Evolutionary conservation across 495 filamentous ascomycete species (phyloP).

Genomic region (Letharia columbiana): DNA sequence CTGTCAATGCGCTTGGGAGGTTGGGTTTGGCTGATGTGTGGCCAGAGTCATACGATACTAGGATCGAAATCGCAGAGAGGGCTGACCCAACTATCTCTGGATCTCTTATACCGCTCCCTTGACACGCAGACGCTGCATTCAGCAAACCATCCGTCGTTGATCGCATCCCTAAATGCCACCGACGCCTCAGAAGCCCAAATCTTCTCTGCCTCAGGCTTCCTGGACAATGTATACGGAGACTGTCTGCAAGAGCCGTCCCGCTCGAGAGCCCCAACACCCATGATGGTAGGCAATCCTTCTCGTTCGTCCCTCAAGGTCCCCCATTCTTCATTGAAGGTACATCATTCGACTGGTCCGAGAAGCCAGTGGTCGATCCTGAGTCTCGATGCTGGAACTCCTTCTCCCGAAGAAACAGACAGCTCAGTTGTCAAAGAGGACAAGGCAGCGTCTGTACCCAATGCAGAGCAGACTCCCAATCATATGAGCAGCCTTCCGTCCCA

Average conservation of each 20-base stretch:
- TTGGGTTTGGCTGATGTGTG: conserved; percentile 23
- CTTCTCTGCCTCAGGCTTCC: conserved; percentile 65
- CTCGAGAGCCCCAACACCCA: conserved; percentile 72
- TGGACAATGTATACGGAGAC: conserved; percentile 72
- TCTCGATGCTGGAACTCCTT: conserved; percentile 12
- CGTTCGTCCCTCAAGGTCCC: conserved; percentile 4
- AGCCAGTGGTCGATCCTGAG: conserved; percentile 27
- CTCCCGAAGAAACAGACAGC: conserved; percentile 11
- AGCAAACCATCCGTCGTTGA: conserved; percentile 50
- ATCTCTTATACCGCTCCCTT: conserved; percentile 77
- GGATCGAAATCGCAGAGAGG: conserved; percentile 80
- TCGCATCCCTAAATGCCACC: conserved; percentile 61
- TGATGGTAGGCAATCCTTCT: conserved; percentile 52
- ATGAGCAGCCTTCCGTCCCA: conserved; percentile 6
- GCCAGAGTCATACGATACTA: conserved; percentile 90
- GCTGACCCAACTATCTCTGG: conserved; percentile 82
- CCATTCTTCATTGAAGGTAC: conserved; percentile 4
- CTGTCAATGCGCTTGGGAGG: background rate
- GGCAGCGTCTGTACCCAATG: conserved; percentile 29
- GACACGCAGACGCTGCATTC: conserved; percentile 53
- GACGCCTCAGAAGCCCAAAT: conserved; percentile 80
- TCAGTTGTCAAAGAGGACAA: conserved; percentile 36
- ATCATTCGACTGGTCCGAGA: conserved; percentile 16
- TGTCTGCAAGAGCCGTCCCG: conserved; percentile 47
- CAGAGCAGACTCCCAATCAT: conserved; percentile 12